A percentile compares a stretch with the other conserved stretches of the same genome.
Conservation (phyloP, 2,329 filamentous ascomycete species). For the Botrytis porri region DNA sequence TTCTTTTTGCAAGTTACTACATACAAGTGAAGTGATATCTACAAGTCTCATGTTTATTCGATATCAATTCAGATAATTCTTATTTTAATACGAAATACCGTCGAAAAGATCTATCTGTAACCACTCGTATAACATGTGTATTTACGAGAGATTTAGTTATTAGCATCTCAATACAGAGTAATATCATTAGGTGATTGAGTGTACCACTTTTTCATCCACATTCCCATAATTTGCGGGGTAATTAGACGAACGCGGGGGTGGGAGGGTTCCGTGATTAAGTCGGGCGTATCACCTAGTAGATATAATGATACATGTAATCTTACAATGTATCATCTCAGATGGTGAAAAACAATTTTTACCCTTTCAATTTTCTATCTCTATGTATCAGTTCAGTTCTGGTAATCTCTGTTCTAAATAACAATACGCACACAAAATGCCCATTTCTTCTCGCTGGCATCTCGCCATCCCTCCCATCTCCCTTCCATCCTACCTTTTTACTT, state of each 20-base stretch:
- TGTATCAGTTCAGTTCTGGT: neutral
- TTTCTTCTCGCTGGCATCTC: slow-evolving; percentile 31
- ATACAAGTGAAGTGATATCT: neutral
- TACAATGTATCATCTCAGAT: neutral
- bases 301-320: neutral
- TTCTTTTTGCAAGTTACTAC: neutral
- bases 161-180: no score
- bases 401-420: neutral
- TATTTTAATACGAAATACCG: neutral
- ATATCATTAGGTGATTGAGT: neutral
- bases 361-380: neutral
- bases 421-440: slow-evolving; percentile 28
- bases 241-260: neutral
- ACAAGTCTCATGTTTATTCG: neutral
- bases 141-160: no score
- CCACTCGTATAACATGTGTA: neutral
- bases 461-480: slow-evolving; percentile 44
- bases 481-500: slow-evolving; percentile 55
- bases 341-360: neutral
- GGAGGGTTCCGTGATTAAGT: neutral
- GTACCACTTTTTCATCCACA: no score
- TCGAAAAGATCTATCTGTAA: no score
- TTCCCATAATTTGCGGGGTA: neutral
- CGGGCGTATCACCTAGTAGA: neutral
- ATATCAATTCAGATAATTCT: neutral